Percentiles rank a stretch among this genome's conserved stretches.
These are phyloP conservation scores for Acephala macrosclerotiorum DNA, from an alignment of 2,329 filamentous ascomycete species.

Conservation along the genomic window DNA sequence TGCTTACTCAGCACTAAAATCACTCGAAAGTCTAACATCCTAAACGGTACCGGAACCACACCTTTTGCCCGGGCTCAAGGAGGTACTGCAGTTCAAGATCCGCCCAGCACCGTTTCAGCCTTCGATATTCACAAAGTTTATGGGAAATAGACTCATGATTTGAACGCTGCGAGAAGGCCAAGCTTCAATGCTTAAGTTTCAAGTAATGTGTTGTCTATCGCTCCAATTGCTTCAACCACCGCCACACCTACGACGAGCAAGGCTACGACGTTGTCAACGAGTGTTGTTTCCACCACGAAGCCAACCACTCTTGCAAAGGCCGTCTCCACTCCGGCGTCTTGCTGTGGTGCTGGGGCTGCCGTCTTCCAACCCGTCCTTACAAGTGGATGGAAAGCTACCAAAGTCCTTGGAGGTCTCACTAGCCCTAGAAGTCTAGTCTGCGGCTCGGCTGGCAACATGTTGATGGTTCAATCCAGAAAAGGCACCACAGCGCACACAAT, in stretches of 20 bases:
- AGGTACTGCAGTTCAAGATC: constrained; percentile 22
- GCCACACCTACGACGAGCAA: constrained; percentile 6
- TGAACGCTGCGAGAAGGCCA: constrained; percentile 32
- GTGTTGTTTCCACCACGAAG: background rate
- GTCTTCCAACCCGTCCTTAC: constrained; percentile 26
- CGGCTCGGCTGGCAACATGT: constrained; percentile 25
- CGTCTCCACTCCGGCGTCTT: constrained; percentile 22
- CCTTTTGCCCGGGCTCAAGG: constrained; percentile 34
- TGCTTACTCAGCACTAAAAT: too few relatives aligned
- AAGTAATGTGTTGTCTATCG: constrained; percentile 22
- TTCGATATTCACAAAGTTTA: constrained; percentile 29
- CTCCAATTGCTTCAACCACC: constrained; percentile 6
- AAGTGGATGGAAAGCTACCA: constrained; percentile 25
- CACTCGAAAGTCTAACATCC: too few relatives aligned
- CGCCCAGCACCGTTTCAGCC: constrained; percentile 30
- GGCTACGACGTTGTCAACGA: constrained; percentile 16
- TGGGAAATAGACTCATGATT: constrained; percentile 33
- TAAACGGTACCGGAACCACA: constrained; percentile 30
- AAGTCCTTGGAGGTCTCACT: constrained; percentile 26
- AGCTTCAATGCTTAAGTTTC: constrained; percentile 31
- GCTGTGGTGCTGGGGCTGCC: constrained; percentile 24
- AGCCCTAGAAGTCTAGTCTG: constrained; percentile 29
- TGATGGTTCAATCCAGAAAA: constrained; percentile 26
- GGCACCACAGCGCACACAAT: constrained; percentile 25
- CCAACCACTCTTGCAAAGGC: constrained; percentile 10